Evolutionary conservation across 1,139 yeast genomes (phyloP), one percentile per base, ranked within the genome.

Genomic region (Scheffersomyces stambukii): DNA sequence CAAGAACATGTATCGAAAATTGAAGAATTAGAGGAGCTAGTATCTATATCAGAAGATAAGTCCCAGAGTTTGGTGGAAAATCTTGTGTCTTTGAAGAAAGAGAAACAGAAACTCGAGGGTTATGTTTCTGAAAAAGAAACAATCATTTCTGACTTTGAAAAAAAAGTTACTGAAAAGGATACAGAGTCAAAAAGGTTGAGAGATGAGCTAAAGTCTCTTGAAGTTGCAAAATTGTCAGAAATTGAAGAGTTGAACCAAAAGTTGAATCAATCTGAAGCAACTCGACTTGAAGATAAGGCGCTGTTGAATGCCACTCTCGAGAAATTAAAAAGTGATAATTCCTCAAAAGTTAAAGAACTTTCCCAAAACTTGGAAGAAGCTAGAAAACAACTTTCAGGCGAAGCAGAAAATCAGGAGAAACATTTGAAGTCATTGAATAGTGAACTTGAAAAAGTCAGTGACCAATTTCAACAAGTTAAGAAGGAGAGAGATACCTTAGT

Each of bases 21-120:
- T 18, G 16, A 13, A 3, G 34, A 31, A 9, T 30, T 41, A 23
- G 33, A 34, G 14, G 27, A 31, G 8, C 19, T 29, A 9, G 25
- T 36, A 13, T 24, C 32, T n/a, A 30, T 19, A n/a, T 27, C 32
- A 27, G 29, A 35, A 19, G 31, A 28, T 13, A 29, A 37, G 21
- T 31, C 31, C 7, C 29, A 27, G 28, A 27, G 30, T 27, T 33
- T 24, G 33, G 35, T 23, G 14, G 20, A 24, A 4, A 28, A 31
- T 12, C 11, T 33, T 35, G 17, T 30, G 33, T 26, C 16, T 8
- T 28, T 31, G 19, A 31, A 21, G 23, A 14, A 19, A 6, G 30
- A 23, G 23, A 36, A 29, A 17, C 13, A 21, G 8, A 24, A 28
- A 27, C n/a, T n/a, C n/a, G n/a, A 24, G 6, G 14, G 28, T 8